phyloP scores from a whole-genome alignment of 768 basidiomycete genomes.

The Cystofilobasidium macerans region DNA sequence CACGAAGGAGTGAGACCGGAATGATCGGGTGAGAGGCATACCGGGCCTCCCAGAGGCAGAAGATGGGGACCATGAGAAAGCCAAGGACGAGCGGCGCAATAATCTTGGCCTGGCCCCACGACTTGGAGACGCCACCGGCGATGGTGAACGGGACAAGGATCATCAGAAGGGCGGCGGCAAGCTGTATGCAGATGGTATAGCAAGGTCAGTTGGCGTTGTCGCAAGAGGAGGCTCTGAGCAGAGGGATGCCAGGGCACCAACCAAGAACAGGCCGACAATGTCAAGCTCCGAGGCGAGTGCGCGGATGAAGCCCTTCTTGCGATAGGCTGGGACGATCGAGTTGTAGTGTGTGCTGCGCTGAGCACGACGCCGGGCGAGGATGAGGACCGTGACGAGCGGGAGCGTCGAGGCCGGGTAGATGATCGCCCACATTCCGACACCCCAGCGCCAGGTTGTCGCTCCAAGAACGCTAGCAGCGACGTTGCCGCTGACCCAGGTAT shows the following conservation, averaged over 20 bases:
- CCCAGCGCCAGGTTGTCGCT: constrained; percentile 34
- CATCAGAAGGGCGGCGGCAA: constrained; percentile 32
- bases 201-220: no score
- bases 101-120: constrained; percentile 32
- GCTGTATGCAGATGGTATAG: neutral
- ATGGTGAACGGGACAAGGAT: constrained; percentile 38
- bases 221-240: no score
- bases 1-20: constrained; percentile 29
- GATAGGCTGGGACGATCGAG: constrained; percentile 25
- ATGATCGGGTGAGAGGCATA: constrained; percentile 17
- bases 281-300: constrained; percentile 38
- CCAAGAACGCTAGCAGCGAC: constrained; percentile 28
- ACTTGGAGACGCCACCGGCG: constrained; percentile 30
- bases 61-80: constrained; percentile 31
- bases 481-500: constrained; percentile 36
- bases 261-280: constrained; percentile 35
- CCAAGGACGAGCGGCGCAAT: constrained; percentile 37
- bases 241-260: no score
- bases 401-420: constrained; percentile 32
- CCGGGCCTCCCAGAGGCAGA: constrained; percentile 27
- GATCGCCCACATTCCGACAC: constrained; percentile 35
- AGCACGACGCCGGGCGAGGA: constrained; percentile 29
- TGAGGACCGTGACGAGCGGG: constrained; percentile 28
- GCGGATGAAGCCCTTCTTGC: constrained; percentile 9
- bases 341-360: neutral